Conservation (phyloP, 805 yeast species). For the Tetrapisispora iriomotensis region DNA sequence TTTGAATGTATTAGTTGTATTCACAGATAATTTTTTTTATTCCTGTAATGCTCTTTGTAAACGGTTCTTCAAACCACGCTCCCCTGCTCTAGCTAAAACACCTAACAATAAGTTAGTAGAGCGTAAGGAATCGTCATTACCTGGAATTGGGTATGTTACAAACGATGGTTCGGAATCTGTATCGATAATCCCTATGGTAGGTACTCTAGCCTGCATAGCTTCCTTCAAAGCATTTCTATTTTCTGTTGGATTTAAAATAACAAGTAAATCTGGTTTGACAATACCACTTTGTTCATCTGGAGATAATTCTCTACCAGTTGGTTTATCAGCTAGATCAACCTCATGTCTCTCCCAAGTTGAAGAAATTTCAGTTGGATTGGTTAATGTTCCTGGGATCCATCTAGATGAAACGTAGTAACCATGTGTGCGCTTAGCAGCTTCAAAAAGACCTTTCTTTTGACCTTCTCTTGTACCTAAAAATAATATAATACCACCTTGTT, state of each 20-base stretch:
- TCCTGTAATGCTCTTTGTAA: constrained; percentile 24
- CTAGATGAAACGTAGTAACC: constrained; percentile 76
- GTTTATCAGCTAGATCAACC: constrained; percentile 62
- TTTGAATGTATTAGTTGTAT: neutral
- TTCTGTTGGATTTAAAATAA: constrained; percentile 79
- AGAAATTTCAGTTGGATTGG: constrained; percentile 66
- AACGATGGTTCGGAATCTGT: constrained; percentile 86
- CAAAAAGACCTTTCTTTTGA: constrained; percentile 62
- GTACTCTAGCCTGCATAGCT: constrained; percentile 72
- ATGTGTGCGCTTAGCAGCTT: constrained; percentile 65
- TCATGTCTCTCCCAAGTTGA: constrained; percentile 56
- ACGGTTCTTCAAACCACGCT: constrained; percentile 59
- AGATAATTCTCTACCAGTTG: constrained; percentile 50
- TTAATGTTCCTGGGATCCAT: constrained; percentile 93
- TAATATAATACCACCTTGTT: constrained; percentile 74
- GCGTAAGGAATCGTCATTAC: constrained; percentile 86
- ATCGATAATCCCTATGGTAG: constrained; percentile 89
- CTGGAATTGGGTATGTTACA: constrained; percentile 92
- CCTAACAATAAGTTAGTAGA: constrained; percentile 74
- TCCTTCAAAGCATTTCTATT: constrained; percentile 73
- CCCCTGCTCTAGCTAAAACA: constrained; percentile 76
- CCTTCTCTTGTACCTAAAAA: constrained; percentile 80
- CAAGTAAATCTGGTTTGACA: constrained; percentile 81
- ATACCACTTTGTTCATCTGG: constrained; percentile 41
- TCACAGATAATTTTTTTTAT: neutral